Percentiles rank a stretch among this genome's conserved stretches.
phyloP scores from a whole-genome alignment of 148 eudicot species.

The Pouteria glomerata region DNA sequence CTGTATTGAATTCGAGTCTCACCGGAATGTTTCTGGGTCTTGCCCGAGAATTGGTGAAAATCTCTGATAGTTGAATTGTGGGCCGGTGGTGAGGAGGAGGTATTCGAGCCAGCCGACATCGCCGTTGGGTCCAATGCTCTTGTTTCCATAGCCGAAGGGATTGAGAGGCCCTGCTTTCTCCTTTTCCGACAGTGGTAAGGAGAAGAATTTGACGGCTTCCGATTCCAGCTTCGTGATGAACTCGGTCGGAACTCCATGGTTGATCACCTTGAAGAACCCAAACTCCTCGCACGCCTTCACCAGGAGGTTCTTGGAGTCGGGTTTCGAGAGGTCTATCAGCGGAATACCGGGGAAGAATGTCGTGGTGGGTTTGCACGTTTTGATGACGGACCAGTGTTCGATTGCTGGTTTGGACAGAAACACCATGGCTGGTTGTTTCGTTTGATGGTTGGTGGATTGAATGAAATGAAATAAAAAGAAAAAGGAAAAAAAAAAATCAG shows the following conservation, averaged over 20 bases:
- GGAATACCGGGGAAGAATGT: constrained; percentile 28
- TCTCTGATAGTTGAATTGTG: constrained; percentile 20
- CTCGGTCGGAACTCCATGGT: constrained; percentile 43
- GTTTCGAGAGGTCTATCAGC: constrained; percentile 48
- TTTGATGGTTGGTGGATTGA: too few species aligned
- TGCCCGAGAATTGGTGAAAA: constrained; percentile 19
- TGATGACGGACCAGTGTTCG: constrained; percentile 28
- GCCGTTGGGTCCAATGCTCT: constrained; percentile 48
- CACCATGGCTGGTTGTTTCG: constrained; percentile 48
- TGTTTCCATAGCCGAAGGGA: constrained; percentile 56
- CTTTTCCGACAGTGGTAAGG: constrained; percentile 32
- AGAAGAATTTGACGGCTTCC: constrained; percentile 42
- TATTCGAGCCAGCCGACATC: constrained; percentile 60
- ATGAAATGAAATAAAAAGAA: neutral
- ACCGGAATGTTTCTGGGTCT: constrained; percentile 30
- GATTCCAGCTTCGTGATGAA: constrained; percentile 33
- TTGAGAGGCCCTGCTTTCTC: constrained; percentile 32
- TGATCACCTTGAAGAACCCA: constrained; percentile 55
- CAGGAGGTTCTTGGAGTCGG: constrained; percentile 34
- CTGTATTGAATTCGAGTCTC: neutral
- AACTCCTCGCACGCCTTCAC: constrained; percentile 53
- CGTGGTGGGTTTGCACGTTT: constrained; percentile 22
- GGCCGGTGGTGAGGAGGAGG: constrained; percentile 31
- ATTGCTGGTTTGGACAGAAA: constrained; percentile 33
- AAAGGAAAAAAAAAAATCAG: neutral